Percentiles rank a stretch among this genome's conserved stretches.
phyloP scores from a whole-genome alignment of 306 rosid genomes.

The Hylodesmum podocarpum region DNA sequence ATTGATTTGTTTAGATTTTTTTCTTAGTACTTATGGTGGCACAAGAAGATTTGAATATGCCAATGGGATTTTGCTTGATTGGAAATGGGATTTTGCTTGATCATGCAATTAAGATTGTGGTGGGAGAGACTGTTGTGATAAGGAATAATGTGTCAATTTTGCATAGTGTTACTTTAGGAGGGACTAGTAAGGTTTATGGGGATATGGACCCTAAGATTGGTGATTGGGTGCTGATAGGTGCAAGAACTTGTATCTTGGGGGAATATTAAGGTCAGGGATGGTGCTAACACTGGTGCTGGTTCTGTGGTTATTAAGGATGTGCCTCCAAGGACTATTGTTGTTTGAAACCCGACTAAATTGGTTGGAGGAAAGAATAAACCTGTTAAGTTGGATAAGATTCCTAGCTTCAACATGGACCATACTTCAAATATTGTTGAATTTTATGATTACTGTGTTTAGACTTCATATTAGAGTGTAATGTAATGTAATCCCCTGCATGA shows the following conservation, averaged over 20 bases:
- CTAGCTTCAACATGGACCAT: conserved; percentile 90
- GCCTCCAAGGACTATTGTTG: conserved; percentile 86
- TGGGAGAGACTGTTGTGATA: conserved; percentile 91
- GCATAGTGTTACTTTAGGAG: conserved; percentile 90
- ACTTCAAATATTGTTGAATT: conserved; percentile 64
- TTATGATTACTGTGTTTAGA: conserved; percentile 75
- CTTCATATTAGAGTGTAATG: not conserved
- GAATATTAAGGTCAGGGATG: conserved; percentile 72
- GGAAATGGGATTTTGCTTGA: conserved; percentile 80
- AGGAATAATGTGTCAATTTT: conserved; percentile 86
- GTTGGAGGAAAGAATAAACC: conserved; percentile 87
- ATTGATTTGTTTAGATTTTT: too few species aligned
- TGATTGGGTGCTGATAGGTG: conserved; percentile 89
- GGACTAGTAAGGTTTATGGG: conserved; percentile 78
- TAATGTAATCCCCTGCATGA: not conserved
- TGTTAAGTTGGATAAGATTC: conserved; percentile 63
- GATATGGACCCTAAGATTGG: conserved; percentile 95
- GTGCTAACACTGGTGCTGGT: conserved; percentile 89
- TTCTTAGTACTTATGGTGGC: too few species aligned
- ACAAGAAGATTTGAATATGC: too few species aligned
- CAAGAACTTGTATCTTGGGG: conserved; percentile 88
- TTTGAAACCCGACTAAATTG: conserved; percentile 83
- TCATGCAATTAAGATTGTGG: conserved; percentile 88
- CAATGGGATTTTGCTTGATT: too few species aligned
- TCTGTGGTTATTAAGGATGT: conserved; percentile 90